These are phyloP conservation scores for Luffa acutangula DNA, from an alignment of 306 rosid genomes.

Conservation along the genomic window DNA sequence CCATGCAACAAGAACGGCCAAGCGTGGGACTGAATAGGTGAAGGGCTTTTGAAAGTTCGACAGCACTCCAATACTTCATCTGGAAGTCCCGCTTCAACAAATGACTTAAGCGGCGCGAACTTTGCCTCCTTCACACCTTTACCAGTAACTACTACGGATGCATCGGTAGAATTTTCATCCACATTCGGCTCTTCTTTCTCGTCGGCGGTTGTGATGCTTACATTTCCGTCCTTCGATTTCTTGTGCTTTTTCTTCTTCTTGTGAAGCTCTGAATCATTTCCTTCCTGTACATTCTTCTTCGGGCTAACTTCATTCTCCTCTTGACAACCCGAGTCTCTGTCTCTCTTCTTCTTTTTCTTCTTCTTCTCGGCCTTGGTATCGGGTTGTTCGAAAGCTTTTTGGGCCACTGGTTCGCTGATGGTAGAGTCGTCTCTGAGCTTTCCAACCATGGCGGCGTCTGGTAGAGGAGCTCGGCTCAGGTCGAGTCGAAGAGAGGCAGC, in stretches of 20 bases:
- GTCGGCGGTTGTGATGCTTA: constrained; percentile 1
- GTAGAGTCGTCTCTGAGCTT: constrained; percentile 31
- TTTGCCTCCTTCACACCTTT: constrained; percentile 37
- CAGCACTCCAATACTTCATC: constrained; percentile 70
- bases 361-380: constrained; percentile 36
- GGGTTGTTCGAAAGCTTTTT: constrained; percentile 7
- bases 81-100: constrained; percentile 51
- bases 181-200: constrained; percentile 13
- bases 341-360: constrained; percentile 34
- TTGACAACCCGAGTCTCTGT: background rate
- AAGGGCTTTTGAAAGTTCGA: constrained; percentile 62
- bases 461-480: constrained; percentile 1
- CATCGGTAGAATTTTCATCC: constrained; percentile 25
- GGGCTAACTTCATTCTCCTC: constrained; percentile 24
- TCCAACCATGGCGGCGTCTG: constrained; percentile 45
- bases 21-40: constrained; percentile 79
- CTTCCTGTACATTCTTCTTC: constrained; percentile 41
- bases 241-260: constrained; percentile 36
- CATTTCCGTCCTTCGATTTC: constrained; percentile 18
- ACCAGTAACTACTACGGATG: constrained; percentile 55
- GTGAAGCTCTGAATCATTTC: constrained; percentile 14
- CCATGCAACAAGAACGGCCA: constrained; percentile 89
- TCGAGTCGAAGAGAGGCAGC: constrained; percentile 2
- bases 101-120: constrained; percentile 39
- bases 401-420: constrained; percentile 30